phyloP scores from a whole-genome alignment of 2,329 filamentous ascomycete genomes.

The Trichoderma endophyticum region DNA sequence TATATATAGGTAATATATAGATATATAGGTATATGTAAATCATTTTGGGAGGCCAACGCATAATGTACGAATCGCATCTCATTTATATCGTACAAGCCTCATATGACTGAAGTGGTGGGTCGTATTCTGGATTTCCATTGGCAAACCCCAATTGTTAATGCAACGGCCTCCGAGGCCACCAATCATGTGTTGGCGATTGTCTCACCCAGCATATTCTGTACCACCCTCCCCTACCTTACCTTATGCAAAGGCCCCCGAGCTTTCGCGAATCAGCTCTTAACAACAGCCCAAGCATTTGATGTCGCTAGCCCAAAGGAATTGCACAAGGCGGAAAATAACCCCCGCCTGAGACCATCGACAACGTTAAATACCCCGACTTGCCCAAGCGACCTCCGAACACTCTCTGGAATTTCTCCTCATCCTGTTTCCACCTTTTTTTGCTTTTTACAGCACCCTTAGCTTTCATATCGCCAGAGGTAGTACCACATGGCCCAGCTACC shows the following conservation, averaged over 20 bases:
- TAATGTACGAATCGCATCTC: background rate
- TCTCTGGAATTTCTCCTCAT: background rate
- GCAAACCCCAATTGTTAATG: background rate
- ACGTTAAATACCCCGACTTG: background rate
- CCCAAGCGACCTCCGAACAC: background rate
- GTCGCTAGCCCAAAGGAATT: background rate
- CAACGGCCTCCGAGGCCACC: background rate
- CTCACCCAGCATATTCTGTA: background rate
- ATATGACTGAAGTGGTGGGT: background rate
- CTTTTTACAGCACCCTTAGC: background rate
- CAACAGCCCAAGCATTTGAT: background rate
- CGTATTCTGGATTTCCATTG: background rate
- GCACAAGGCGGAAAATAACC: background rate
- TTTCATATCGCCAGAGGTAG: background rate
- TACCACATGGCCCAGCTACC: background rate
- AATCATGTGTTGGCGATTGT: background rate
- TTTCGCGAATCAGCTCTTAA: background rate
- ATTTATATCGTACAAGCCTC: background rate
- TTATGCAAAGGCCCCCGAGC: background rate
- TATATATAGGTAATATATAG: no score
- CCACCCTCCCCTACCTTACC: background rate
- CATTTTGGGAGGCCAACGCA: background rate
- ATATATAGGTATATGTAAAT: background rate
- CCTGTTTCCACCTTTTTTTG: background rate
- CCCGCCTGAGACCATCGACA: background rate